A percentile compares a stretch with the other conserved stretches of the same genome.
Conservation (phyloP, 2,329 filamentous ascomycete species). For the Coniochaeta sp. region DNA sequence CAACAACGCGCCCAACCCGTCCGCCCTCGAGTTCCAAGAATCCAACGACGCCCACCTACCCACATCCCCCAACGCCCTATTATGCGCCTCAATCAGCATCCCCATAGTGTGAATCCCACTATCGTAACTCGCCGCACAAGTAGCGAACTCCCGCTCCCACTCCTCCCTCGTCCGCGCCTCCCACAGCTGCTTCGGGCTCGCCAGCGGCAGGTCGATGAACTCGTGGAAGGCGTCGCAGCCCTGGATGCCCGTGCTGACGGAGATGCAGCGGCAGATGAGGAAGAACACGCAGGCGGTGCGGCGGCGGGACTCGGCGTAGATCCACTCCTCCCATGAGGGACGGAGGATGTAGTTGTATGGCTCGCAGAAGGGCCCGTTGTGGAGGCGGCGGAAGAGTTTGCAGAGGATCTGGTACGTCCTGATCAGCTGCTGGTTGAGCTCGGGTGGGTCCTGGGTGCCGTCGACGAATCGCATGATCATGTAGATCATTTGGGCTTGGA, state of each 20-base stretch:
- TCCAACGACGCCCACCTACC: background rate
- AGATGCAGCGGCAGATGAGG: conserved; percentile 3
- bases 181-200: background rate
- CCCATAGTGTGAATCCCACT: background rate
- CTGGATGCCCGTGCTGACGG: background rate
- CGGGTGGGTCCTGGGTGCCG: background rate
- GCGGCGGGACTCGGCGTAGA: background rate
- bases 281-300: background rate
- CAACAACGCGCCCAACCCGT: background rate
- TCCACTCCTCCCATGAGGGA: conserved; percentile 1
- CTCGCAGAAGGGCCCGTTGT: background rate
- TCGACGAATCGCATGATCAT: conserved; percentile 3
- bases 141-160: background rate
- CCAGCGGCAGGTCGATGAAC: background rate
- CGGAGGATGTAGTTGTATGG: background rate
- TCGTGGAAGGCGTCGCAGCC: background rate
- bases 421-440: background rate
- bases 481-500: conserved; percentile 1
- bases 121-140: background rate
- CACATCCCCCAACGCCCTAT: background rate
- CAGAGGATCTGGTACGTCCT: background rate
- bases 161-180: background rate
- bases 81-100: background rate
- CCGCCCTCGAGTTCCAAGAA: background rate
- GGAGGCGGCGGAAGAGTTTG: background rate